Evolutionary conservation across 768 basidiomycete species (phyloP), one percentile per base, ranked within the genome.

Genomic region (Kwoniella mangroviensis): DNA sequence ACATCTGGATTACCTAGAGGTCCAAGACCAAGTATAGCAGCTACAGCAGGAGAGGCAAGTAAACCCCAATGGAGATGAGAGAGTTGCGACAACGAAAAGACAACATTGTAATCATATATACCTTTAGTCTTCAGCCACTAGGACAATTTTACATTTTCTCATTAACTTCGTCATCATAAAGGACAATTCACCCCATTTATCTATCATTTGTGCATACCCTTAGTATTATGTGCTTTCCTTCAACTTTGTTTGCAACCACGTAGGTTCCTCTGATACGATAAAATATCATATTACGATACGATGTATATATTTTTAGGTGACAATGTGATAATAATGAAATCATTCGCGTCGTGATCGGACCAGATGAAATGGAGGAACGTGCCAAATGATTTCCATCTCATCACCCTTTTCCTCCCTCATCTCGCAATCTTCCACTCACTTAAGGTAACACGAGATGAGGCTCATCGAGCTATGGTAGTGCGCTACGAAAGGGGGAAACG

Each of bases 1-100:
- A 51, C 62, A n/a, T 28, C 53, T 42, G 52, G 57, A 4, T 45
- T 64, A 55, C 59, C 51, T 9, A 21, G 77, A 60, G 69, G 63
- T 43, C 63, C 51, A 13, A 65, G 57, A 49, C 68, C 56, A 10
- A 69, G 63, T 42, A 34, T 53, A 28, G 41, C 49, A n/a, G 17
- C 60, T 3, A 22, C 67, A 12, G 65, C 24, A 13, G 65, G 65
- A 12, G 65, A 67, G n/a, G 53, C 28, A 7, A 24, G 56, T 4
- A 58, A 55, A 43, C 65, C 65, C 24, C 55, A 28, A 3, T 67
- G 65, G 65, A 49, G 57, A 19, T 67, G 63, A 64, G 45, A 5
- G 7, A 17, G 51, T 19, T 52, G 22, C 9, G 34, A 34, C n/a
- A 60, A 24, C 11, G 58, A 6, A 34, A 52, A 6, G 22, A 22